Conservation (phyloP, 2,329 filamentous ascomycete species). For the Trichoderma hamatum region DNA sequence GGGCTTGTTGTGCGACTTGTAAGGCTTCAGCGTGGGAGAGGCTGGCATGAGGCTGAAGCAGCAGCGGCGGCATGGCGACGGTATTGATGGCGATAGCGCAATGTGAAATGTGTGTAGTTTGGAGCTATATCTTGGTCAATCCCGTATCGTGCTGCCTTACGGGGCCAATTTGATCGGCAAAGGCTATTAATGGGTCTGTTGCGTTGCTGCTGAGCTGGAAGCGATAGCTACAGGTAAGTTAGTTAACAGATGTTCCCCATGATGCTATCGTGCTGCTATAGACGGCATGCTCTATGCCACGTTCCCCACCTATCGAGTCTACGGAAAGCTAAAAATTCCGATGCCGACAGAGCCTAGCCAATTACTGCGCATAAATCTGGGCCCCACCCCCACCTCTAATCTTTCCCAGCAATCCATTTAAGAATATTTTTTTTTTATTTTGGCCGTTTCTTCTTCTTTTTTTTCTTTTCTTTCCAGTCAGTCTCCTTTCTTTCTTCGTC, state of each 20-base stretch:
- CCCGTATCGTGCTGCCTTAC: neutral
- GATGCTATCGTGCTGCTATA: conserved; percentile 16
- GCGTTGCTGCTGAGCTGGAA: neutral
- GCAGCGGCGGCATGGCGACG: conserved; percentile 51
- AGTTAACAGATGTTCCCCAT: conserved; percentile 17
- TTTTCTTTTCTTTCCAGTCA: neutral
- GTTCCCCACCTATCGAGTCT: conserved; percentile 4
- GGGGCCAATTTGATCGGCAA: neutral
- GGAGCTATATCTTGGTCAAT: neutral
- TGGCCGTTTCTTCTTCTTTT: neutral
- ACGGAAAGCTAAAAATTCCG: conserved; percentile 11
- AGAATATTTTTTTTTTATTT: neutral
- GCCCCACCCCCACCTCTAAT: conserved; percentile 11
- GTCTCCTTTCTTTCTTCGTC: neutral
- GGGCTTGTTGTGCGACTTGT: conserved; percentile 63
- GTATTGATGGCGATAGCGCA: conserved; percentile 11
- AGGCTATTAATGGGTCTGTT: neutral
- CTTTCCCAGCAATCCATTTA: neutral
- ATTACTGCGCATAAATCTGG: neutral
- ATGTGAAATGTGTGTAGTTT: neutral
- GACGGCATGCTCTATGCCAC: neutral
- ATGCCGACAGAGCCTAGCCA: neutral
- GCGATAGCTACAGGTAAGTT: neutral
- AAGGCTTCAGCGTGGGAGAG: conserved; percentile 60
- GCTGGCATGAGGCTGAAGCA: conserved; percentile 60